These are phyloP conservation scores for Avena eriantha DNA, from an alignment of 176 grass and related monocot genomes.

Conservation along the genomic window DNA sequence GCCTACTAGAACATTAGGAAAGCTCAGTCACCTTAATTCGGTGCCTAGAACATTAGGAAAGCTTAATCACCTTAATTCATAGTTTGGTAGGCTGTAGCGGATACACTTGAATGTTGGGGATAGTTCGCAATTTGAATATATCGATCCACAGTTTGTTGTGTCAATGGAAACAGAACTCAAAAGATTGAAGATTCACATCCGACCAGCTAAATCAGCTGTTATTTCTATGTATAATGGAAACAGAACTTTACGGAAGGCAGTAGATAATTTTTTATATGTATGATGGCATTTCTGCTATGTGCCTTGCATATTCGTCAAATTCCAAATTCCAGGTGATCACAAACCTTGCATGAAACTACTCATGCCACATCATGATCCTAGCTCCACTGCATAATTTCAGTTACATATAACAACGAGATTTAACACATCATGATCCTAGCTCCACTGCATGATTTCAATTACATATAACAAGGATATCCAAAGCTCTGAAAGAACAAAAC, in stretches of 20 bases:
- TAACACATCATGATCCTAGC: slow-evolving; percentile 1
- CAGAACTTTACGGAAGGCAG: not conserved
- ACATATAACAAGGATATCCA: slow-evolving; percentile 22
- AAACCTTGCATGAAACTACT: slow-evolving; percentile 18
- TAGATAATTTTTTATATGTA: not conserved
- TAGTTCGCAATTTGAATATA: slow-evolving; percentile 9
- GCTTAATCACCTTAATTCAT: slow-evolving; percentile 11
- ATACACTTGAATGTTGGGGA: not conserved
- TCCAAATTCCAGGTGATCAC: slow-evolving; percentile 18
- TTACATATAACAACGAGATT: slow-evolving; percentile 24
- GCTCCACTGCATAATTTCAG: slow-evolving; percentile 5
- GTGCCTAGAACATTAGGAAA: slow-evolving; percentile 17
- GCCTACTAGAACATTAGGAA: not conserved
- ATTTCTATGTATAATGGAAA: too few species aligned
- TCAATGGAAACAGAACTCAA: not conserved
- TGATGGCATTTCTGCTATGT: not conserved
- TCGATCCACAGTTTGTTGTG: not conserved
- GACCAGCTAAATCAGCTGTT: not conserved
- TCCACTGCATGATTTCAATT: not conserved
- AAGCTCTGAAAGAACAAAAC: not conserved
- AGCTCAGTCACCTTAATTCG: not conserved
- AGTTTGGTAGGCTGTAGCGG: not conserved
- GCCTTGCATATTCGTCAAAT: not conserved
- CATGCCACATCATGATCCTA: slow-evolving; percentile 2
- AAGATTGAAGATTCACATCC: not conserved